These are phyloP conservation scores for Lippia alba DNA, from an alignment of 305 asterid genomes.

Conservation along the genomic window DNA sequence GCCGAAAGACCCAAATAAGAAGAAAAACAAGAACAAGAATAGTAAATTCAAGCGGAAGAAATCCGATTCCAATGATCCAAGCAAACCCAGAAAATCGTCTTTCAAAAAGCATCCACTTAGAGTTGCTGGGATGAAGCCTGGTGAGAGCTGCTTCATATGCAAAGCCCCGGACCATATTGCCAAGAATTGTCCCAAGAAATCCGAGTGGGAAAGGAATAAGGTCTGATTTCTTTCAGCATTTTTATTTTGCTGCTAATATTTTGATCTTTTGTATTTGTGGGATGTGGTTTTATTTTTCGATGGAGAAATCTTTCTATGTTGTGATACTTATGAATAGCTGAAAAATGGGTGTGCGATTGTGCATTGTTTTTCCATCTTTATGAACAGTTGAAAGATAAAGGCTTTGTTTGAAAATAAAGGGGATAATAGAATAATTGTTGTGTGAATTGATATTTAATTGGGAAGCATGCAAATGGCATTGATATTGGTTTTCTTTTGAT, in stretches of 20 bases:
- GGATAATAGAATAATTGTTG: not conserved
- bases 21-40: conserved; percentile 52
- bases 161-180: conserved; percentile 74
- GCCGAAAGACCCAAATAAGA: conserved; percentile 67
- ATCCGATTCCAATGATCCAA: conserved; percentile 44
- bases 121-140: too few species aligned
- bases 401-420: conserved; percentile 6
- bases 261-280: too few species aligned
- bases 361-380: conserved; percentile 3
- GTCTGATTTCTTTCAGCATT: conserved; percentile 30
- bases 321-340: too few species aligned
- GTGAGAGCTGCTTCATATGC: conserved; percentile 52
- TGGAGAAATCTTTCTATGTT: too few species aligned
- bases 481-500: conserved; percentile 20
- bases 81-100: conserved; percentile 48
- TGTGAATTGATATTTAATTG: conserved; percentile 1
- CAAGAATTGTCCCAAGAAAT: conserved; percentile 69
- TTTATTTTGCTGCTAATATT: too few species aligned
- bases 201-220: conserved; percentile 93
- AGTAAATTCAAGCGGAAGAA: conserved; percentile 63
- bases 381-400: not conserved
- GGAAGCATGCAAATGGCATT: conserved; percentile 3
- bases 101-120: conserved; percentile 64
- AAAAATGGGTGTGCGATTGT: too few species aligned
- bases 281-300: too few species aligned